Base-by-base conservation (phyloP, 192 early-diverging fungal species). In the Dispira parvispora region DNA sequence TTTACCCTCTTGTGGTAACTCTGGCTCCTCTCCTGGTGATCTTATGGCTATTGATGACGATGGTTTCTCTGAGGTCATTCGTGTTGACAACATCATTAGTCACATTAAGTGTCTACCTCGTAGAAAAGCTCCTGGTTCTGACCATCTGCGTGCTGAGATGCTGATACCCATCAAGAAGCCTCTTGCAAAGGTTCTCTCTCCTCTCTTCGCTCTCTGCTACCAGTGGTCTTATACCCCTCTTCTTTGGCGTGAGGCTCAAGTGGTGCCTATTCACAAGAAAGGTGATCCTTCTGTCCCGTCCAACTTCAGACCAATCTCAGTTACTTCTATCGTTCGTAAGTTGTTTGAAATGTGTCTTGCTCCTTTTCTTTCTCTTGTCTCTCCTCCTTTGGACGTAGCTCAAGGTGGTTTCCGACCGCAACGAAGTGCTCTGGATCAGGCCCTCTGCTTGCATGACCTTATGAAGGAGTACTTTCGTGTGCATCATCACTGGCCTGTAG, bases 111-210 rank as follows among this genome's bases (percentile, higher is more conserved):
- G n/a, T n/a, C n/a, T n/a, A n/a, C n/a, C n/a, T n/a, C n/a, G n/a
- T n/a, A n/a, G n/a, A n/a, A 63, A 63, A 16, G 62, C 67, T 1
- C 62, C 67, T 38, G 62, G 67, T 18, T 4, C 61, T 46, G 67
- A 68, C 43, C 67, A 68, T 63, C 0, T 68, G 1, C 62, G 53
- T 1, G 43, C 62, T 10, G 67, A 63, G n/a, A 63, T 63, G 61
- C 23, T 68, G 8, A 18, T 46, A 38, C 62, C 62, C 12, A 2
- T 67, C 3, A 8, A 18, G 1, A 26, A 13, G 4, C 6, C 9
- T 4, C 49, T 63, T 1, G 10, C 46, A 20, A 20, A 44, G 23
- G 0, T 3, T 43, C 61, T 63, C 9, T n/a, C 4, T 11, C 11
- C 21, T 0, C 62, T 63, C 0, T 68, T 57, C 53, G 43, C 45